phyloP scores from a whole-genome alignment of 345 rosid genomes.

The Citrus maxima region DNA sequence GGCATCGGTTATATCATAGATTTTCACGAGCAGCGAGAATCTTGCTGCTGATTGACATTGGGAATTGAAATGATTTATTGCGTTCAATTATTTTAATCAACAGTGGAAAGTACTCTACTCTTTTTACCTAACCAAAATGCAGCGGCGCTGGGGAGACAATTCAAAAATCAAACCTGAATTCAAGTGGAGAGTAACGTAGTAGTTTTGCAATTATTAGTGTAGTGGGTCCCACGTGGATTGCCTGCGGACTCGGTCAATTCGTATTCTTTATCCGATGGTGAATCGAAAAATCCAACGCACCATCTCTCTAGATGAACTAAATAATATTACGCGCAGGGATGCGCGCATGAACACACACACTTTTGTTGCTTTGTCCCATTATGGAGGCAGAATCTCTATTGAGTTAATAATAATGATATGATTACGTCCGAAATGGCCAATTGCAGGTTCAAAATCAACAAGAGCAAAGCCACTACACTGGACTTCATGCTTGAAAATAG shows the following conservation, averaged over 20 bases:
- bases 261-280: not conserved
- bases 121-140: not conserved
- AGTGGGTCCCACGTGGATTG: not conserved
- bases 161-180: not conserved
- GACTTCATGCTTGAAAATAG: slow-evolving; percentile 91
- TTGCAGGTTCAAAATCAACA: slow-evolving; percentile 74
- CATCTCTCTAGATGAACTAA: too few relatives aligned
- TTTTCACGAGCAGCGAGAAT: slow-evolving; percentile 22
- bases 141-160: not conserved
- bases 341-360: not conserved
- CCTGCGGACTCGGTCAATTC: not conserved
- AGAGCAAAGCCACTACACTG: slow-evolving; percentile 89
- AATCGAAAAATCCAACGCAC: not conserved
- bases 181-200: not conserved
- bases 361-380: too few relatives aligned
- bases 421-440: not conserved
- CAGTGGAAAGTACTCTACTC: not conserved
- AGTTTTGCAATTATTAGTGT: too few relatives aligned
- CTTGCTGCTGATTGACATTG: slow-evolving; percentile 25
- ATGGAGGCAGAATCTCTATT: not conserved
- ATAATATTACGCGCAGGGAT: not conserved
- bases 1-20: not conserved
- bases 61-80: slow-evolving; percentile 12
- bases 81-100: not conserved
- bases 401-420: not conserved